Conservation (phyloP, 345 rosid genomes). For the Hevea brasiliensis region DNA sequence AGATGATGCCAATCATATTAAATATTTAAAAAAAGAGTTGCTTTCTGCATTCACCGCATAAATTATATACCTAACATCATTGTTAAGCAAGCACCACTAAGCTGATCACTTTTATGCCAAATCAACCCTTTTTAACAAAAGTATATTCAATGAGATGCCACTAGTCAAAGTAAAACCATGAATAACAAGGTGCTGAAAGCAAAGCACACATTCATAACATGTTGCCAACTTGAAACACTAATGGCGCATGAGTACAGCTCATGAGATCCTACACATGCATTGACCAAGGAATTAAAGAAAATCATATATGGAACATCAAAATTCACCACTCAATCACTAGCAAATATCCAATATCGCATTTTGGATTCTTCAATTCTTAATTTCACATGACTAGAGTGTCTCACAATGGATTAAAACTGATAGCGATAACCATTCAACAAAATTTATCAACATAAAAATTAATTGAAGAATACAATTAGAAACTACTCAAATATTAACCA, state of each 20-base stretch:
- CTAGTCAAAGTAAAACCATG: too few species aligned
- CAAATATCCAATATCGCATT: background rate
- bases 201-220: background rate
- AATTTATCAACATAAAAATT: background rate
- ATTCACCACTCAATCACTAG: conserved; percentile 2
- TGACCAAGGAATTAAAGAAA: background rate
- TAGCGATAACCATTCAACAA: background rate
- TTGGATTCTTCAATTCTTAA: background rate
- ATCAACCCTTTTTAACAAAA: background rate
- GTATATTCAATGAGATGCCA: background rate
- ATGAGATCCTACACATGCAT: conserved; percentile 3
- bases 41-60: background rate
- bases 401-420: background rate
- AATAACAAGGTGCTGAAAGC: background rate
- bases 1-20: too few species aligned
- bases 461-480: background rate
- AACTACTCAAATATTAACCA: conserved; percentile 1
- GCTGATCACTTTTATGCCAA: background rate
- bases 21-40: background rate
- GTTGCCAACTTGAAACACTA: background rate
- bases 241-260: background rate
- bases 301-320: background rate
- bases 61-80: background rate
- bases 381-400: background rate
- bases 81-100: background rate